Evolutionary conservation across 768 basidiomycete species (phyloP), one percentile per base, ranked within the genome.

Genomic region (Trametopsis cervina): DNA sequence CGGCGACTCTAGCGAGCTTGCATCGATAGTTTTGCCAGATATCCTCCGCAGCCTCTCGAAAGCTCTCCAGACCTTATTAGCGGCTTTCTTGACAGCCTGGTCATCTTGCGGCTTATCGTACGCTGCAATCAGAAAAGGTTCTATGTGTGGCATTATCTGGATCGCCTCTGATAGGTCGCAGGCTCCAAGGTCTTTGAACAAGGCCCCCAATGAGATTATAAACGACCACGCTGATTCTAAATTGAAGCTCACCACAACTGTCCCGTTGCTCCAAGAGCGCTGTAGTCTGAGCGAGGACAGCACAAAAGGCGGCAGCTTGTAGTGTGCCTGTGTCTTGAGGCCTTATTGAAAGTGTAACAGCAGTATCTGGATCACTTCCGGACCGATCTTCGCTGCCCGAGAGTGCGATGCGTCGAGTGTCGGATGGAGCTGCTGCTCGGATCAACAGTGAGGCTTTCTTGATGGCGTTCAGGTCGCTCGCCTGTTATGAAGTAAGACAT

Each of bases 11-110:
- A n/a, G n/a, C n/a, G n/a, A n/a, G n/a, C n/a, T n/a, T n/a, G n/a
- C n/a, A n/a, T 83, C 82, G 15, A 84, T 44, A 17, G 70, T 53
- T 40, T 73, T 76, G 26, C 77, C 55, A 11, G 68, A 66, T n/a
- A 67, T 64, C 44, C 81, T 71, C 17, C 83, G 70, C 12, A 81
- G 55, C 43, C 77, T 68, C 59, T 85, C 85, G 10, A 87, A 52
- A 0, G 80, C 76, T 21, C 83, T 73, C 43, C 78, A 75, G 12
- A 83, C 63, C 60, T 85, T 87, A 18, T 67, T 71, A 17, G 64
- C 65, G 25, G 70, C 63, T 1, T 73, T 71, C 7, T 44, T 44
- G 17, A 67, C 36, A 18, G 74, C 71, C n/a, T 67, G 66, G 37
- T 67, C 63, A 20, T 33, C 29, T 7, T 33, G 29, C 7, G 29